Conservation (phyloP, 2,329 filamentous ascomycete genomes). For the Purpureocillium takamizusanense region DNA sequence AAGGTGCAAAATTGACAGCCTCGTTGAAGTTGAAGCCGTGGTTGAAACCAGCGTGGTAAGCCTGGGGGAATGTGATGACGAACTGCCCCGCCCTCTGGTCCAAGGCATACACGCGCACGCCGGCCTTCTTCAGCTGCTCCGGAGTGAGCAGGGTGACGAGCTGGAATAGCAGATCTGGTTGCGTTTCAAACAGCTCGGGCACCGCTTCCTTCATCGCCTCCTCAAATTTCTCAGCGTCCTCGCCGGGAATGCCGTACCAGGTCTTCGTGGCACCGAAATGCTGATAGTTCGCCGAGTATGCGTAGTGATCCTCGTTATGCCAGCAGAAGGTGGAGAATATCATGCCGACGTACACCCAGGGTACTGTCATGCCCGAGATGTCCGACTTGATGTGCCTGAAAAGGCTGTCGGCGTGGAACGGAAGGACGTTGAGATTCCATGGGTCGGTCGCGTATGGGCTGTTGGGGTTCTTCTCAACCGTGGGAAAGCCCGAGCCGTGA, state of each 20-base stretch:
- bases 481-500: constrained; percentile 94
- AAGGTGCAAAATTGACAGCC: constrained; percentile 93
- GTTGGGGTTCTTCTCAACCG: constrained; percentile 79
- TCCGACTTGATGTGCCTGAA: constrained; percentile 98
- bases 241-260: constrained; percentile 95
- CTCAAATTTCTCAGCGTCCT: constrained; percentile 91
- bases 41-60: constrained; percentile 97
- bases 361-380: constrained; percentile 97
- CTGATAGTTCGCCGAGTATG: constrained; percentile 96
- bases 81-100: constrained; percentile 94
- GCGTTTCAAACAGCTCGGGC: constrained; percentile 91
- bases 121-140: constrained; percentile 85
- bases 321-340: constrained; percentile 99
- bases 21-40: constrained; percentile 99
- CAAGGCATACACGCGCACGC: constrained; percentile 87
- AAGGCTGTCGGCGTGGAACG: constrained; percentile 80
- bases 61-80: constrained; percentile 92
- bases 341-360: constrained; percentile 99
- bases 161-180: constrained; percentile 93
- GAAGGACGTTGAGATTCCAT: constrained; percentile 93
- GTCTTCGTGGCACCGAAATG: constrained; percentile 98
- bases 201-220: constrained; percentile 91
- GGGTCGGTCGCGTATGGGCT: constrained; percentile 82
- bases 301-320: constrained; percentile 98
- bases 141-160: constrained; percentile 93